Percentiles rank a stretch among this genome's conserved stretches.
Conservation (phyloP, 164 flowering plant species). For the Stephania japonica region DNA sequence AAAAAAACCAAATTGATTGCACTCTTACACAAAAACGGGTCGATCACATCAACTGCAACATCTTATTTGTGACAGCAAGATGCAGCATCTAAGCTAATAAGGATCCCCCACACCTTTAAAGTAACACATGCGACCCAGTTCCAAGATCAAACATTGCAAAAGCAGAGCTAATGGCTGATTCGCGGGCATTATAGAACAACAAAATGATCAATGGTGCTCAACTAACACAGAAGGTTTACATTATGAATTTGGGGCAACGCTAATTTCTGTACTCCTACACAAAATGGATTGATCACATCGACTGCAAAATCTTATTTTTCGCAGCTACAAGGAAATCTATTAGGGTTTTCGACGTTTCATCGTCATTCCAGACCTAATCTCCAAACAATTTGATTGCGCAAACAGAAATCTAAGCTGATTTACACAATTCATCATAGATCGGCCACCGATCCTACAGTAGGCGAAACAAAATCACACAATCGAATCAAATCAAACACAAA, state of each 20-base stretch:
- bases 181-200: not conserved
- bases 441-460: not conserved
- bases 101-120: no score
- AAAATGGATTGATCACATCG: not conserved
- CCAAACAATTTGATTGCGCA: not conserved
- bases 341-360: not conserved
- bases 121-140: not conserved
- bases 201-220: not conserved
- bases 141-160: not conserved
- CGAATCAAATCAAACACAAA: constrained; percentile 1
- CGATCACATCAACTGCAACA: no score
- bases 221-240: not conserved
- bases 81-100: no score
- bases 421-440: not conserved
- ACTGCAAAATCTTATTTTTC: not conserved
- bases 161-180: not conserved
- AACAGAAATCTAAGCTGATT: not conserved
- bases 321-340: not conserved
- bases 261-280: no score
- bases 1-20: no score
- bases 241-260: no score
- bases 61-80: no score
- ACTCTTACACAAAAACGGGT: no score
- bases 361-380: not conserved
- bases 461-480: not conserved